Conservation (phyloP, 2,329 filamentous ascomycete species). For the Neonectria ditissima region DNA sequence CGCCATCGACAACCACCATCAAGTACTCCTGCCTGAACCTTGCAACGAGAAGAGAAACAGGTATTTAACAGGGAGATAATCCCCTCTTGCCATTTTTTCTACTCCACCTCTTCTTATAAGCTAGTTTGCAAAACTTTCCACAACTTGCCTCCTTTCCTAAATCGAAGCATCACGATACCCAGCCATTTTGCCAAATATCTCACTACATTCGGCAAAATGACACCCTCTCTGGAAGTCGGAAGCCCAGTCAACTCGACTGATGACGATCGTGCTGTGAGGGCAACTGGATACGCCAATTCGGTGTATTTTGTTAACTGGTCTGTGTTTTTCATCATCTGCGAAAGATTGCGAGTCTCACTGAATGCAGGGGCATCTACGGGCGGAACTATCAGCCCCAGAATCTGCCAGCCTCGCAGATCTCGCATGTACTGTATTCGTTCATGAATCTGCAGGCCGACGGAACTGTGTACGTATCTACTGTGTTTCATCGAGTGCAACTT, state of each 20-base stretch:
- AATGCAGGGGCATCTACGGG: constrained; percentile 74
- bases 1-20: not conserved
- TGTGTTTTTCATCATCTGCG: not conserved
- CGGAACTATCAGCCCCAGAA: constrained; percentile 78
- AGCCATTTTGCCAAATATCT: not conserved
- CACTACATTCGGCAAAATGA: not conserved
- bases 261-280: not conserved
- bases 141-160: not conserved
- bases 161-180: not conserved
- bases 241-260: not conserved
- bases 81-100: not conserved
- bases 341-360: not conserved
- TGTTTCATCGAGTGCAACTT: not conserved
- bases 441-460: constrained; percentile 79
- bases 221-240: not conserved
- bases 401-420: constrained; percentile 75
- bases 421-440: constrained; percentile 83
- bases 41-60: not conserved
- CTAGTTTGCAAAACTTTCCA: not conserved
- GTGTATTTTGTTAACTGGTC: constrained; percentile 36
- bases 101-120: not conserved
- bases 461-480: constrained; percentile 67
- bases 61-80: not conserved
- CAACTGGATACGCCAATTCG: constrained; percentile 12
- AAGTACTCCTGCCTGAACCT: not conserved